phyloP scores from a whole-genome alignment of 83 land plant species.

The Picea mariana region DNA sequence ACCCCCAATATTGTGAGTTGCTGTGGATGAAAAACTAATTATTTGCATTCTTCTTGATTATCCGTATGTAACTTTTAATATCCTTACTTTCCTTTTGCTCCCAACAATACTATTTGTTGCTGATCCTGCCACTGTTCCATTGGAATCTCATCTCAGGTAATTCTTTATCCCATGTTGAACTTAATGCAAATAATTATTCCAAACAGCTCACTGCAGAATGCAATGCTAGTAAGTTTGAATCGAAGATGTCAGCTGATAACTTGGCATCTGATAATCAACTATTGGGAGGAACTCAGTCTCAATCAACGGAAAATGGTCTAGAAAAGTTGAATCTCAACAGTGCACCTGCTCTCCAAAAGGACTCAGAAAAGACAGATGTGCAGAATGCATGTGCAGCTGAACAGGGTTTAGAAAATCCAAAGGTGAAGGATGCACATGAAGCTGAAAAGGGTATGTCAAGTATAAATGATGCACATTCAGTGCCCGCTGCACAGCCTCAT shows the following conservation, averaged over 20 bases:
- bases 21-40: not conserved
- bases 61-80: not conserved
- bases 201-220: not conserved
- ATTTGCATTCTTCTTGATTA: not conserved
- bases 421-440: too few relatives aligned
- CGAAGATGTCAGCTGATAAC: not conserved
- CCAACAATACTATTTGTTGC: not conserved
- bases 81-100: not conserved
- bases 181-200: not conserved
- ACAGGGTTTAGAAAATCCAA: too few relatives aligned
- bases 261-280: too few relatives aligned
- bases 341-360: too few relatives aligned
- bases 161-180: not conserved
- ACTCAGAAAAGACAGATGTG: too few relatives aligned
- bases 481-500: too few relatives aligned
- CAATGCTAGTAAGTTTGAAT: not conserved
- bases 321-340: too few relatives aligned
- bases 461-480: too few relatives aligned
- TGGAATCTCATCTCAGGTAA: not conserved
- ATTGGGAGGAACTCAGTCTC: too few relatives aligned
- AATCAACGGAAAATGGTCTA: too few relatives aligned
- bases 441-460: too few relatives aligned
- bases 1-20: not conserved
- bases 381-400: too few relatives aligned
- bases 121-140: not conserved